phyloP scores from a whole-genome alignment of 106 monocot genomes.

The Gastrodia elata region DNA sequence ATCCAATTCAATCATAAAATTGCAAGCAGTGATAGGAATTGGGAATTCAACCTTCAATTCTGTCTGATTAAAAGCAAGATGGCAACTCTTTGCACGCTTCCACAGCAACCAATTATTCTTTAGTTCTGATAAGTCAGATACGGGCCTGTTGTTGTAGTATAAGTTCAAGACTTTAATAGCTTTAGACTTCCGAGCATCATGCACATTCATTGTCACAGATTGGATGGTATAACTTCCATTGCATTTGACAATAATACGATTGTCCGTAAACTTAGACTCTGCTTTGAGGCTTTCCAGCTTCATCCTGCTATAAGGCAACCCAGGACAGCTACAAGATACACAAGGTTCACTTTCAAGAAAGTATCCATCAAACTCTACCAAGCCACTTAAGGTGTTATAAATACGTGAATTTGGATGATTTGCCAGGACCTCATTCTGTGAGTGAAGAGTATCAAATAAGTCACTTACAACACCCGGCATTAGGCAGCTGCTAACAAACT shows the following conservation, averaged over 20 bases:
- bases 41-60: constrained; percentile 97
- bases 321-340: constrained; percentile 94
- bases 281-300: constrained; percentile 95
- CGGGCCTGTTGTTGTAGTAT: constrained; percentile 91
- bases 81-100: constrained; percentile 98
- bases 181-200: constrained; percentile 97
- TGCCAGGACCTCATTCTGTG: constrained; percentile 91
- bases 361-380: constrained; percentile 98
- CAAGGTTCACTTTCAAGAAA: constrained; percentile 99
- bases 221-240: constrained; percentile 97
- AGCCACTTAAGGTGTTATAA: constrained; percentile 71
- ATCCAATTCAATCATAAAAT: constrained; percentile 99
- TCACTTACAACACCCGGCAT: constrained; percentile 62
- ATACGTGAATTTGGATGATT: constrained; percentile 99
- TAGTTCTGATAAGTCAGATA: constrained; percentile 80
- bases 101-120: constrained; percentile 97
- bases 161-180: constrained; percentile 91
- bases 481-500: constrained; percentile 52
- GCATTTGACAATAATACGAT: constrained; percentile 98
- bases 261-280: constrained; percentile 97
- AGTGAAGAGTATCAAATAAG: constrained; percentile 88
- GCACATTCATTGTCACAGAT: constrained; percentile 90
- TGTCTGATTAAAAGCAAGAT: constrained; percentile 88
- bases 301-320: constrained; percentile 83
- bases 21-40: constrained; percentile 98